Conservation (phyloP, 768 basidiomycete genomes). For the Lentinula edodes region DNA sequence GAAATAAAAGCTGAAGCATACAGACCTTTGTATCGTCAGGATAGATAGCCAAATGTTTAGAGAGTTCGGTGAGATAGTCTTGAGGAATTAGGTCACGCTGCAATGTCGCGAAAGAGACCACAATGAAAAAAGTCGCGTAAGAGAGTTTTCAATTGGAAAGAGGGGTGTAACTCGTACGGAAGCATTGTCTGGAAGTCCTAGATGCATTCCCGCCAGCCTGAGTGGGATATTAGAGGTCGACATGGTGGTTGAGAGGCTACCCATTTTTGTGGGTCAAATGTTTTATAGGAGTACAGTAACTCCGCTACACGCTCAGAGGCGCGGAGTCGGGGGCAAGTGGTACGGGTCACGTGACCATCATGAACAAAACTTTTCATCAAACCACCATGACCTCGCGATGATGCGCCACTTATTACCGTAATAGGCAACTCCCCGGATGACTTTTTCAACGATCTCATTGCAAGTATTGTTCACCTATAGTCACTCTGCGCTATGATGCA, state of each 20-base stretch:
- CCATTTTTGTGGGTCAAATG: background rate
- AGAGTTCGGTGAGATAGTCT: background rate
- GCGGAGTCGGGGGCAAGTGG: background rate
- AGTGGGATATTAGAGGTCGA: background rate
- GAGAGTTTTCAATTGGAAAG: background rate
- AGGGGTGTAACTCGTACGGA: background rate
- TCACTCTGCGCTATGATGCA: no score
- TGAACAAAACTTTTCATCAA: background rate
- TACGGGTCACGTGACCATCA: background rate
- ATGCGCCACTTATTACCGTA: background rate
- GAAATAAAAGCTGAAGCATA: background rate
- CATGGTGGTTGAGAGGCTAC: background rate
- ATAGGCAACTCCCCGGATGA: background rate
- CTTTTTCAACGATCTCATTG: background rate
- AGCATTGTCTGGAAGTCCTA: background rate
- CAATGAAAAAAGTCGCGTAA: background rate
- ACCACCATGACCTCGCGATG: background rate
- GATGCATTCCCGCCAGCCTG: background rate
- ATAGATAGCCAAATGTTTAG: background rate
- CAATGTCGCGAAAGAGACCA: background rate
- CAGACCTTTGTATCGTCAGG: conserved; percentile 1
- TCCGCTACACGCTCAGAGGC: background rate
- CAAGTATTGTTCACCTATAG: background rate
- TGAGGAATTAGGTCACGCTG: background rate
- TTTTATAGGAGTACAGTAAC: no score